Evolutionary conservation across 306 rosid species (phyloP).

Genomic region (Astragalus glycyphyllos): DNA sequence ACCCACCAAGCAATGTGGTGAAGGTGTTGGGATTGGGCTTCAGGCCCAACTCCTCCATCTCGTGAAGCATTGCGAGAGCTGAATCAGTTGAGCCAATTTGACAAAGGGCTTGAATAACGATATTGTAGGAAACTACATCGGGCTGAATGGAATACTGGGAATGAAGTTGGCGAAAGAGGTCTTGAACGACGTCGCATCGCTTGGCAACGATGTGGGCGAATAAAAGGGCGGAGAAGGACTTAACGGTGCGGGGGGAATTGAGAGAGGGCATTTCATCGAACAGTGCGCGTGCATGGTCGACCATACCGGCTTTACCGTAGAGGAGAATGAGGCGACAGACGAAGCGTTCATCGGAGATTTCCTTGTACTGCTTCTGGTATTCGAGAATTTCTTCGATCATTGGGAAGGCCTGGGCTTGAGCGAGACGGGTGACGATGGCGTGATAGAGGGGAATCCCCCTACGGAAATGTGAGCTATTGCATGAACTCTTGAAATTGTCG

Average conservation of each 20-base stretch:
- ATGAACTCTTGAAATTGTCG: conserved; percentile 44
- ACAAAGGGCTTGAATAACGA: conserved; percentile 49
- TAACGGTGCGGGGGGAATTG: conserved; percentile 43
- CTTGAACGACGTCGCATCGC: conserved; percentile 40
- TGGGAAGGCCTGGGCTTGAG: conserved; percentile 45
- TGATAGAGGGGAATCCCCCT: not conserved
- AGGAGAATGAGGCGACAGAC: conserved; percentile 52
- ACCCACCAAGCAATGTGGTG: conserved; percentile 48
- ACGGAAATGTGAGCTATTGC: conserved; percentile 41
- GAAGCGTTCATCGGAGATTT: conserved; percentile 53
- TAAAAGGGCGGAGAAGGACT: conserved; percentile 53
- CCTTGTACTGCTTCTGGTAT: conserved; percentile 50
- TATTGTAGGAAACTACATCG: conserved; percentile 48
- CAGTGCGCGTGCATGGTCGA: conserved; percentile 50
- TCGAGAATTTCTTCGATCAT: conserved; percentile 55
- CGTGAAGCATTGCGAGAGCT: conserved; percentile 41
- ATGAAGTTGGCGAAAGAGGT: conserved; percentile 47
- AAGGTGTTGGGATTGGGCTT: conserved; percentile 47
- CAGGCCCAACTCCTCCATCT: conserved; percentile 47
- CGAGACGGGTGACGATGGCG: conserved; percentile 45
- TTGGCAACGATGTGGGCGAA: conserved; percentile 43
- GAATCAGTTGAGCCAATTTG: conserved; percentile 46
- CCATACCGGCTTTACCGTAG: conserved; percentile 55
- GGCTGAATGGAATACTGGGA: conserved; percentile 33
- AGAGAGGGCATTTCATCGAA: conserved; percentile 60